Evolutionary conservation across 2,329 filamentous ascomycete genomes (phyloP), one percentile per base, ranked within the genome.

Genomic region (Chaetomium strumarium): DNA sequence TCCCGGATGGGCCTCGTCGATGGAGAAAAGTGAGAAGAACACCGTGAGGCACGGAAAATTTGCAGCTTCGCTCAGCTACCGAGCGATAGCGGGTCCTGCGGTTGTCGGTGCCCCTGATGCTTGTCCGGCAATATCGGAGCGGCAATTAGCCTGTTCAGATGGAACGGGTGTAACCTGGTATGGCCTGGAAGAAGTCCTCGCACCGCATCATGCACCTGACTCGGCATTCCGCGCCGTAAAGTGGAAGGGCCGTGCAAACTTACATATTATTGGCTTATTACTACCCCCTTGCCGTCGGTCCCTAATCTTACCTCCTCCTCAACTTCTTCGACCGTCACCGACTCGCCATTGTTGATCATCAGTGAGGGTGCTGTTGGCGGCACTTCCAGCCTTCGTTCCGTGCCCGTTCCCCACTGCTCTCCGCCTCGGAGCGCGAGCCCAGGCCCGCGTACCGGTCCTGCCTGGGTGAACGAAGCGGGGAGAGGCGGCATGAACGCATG

Each of bases 141-240:
- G 55, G 50, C 57, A 63, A 62, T 64, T 64, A 64, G 62, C 57
- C 63, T 64, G 62, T 62, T 61, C 45, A 42, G 53, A 53, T 47
- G 48, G 55, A 51, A 46, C 46, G 40, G 42, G 33, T 34, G 41
- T 24, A 36, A 47, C 58, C 40, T 46, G 51, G 52, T 52, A 31
- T 38, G 49, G 16, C 43, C 41, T 43, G 38, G 42, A 40, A 33
- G 38, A 31, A 31, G 19, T 39, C 46, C 49, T 48, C 52, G 43
- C 50, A 53, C 42, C 50, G 51, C 44, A 55, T 55, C 44, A 54
- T 57, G 58, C 55, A 44, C 55, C 53, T 46, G 41, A 33, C 55
- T 57, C 61, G 60, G 60, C 59, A 63, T 59, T 58, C 51, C 55
- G 56, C 57, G 58, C 61, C 59, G 59, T 57, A 37, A 58, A 39